Base-by-base conservation (phyloP, 2,329 filamentous ascomycete species). In the Conoideocrella luteorostrata region DNA sequence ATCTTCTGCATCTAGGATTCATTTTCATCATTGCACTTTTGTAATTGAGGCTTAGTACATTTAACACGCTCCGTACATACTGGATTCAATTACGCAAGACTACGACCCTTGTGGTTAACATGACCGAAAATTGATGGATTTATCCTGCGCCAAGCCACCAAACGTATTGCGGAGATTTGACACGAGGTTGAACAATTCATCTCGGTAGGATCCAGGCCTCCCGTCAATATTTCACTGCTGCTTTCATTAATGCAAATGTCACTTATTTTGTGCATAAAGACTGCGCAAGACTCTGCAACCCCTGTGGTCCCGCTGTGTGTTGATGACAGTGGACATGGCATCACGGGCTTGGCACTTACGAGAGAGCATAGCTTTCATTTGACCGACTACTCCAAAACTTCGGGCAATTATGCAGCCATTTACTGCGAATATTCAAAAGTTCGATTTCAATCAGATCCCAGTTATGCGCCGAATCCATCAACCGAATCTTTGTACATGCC, bases 381-480 rank as follows among this genome's bases (percentile, higher is more conserved):
- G n/a, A n/a, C n/a, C n/a, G n/a, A n/a, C n/a, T n/a, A n/a, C n/a
- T n/a, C n/a, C n/a, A n/a, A n/a, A n/a, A n/a, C n/a, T n/a, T n/a
- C n/a, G 22, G 22, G 7, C 11, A 13, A 28, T 15, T 26, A 23
- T 15, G 36, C 36, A 28, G 24, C n/a, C 11, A 29, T 40, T 40
- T 20, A 40, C 6, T 7, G 26, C 17, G 22, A 13, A 35, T 26
- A 18, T 20, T 24, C n/a, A 38, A 43, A 38, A 7, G 12, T 30
- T 15, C n/a, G 9, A 20, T 22, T 43, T 38, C 18, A 22, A 23
- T 30, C 24, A 21, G n/a, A 35, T 35, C 24, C 26, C 26, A 21
- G 11, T 24, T 28, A 35, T 43, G 34, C 26, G 33, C 33, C 41
- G 37, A 23, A 10, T 38, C n/a, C 20, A 17, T 32, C 34, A 37